Percentiles rank a stretch among this genome's conserved stretches.
Conservation (phyloP, 1,139 yeast genomes). For the Candida smagusa region DNA sequence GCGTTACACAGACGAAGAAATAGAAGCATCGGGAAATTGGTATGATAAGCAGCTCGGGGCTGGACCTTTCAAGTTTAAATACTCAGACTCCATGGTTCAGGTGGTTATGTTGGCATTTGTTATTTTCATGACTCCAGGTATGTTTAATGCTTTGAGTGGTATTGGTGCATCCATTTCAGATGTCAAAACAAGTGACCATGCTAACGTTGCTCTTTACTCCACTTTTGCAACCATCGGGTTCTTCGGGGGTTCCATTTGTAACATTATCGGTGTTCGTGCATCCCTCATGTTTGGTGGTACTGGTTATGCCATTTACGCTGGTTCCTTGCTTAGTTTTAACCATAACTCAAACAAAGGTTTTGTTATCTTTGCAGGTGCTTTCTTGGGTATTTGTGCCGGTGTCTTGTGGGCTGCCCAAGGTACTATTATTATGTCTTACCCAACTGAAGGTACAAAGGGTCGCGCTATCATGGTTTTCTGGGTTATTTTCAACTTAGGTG, state of each 20-base stretch:
- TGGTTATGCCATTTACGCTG: conserved; percentile 56
- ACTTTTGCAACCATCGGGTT: conserved; percentile 58
- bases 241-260: conserved; percentile 59
- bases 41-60: conserved; percentile 29
- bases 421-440: conserved; percentile 54
- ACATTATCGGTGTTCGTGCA: conserved; percentile 47
- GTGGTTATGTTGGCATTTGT: conserved; percentile 48
- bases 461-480: conserved; percentile 55
- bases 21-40: conserved; percentile 36
- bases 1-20: conserved; percentile 27
- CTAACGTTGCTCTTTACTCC: conserved; percentile 53
- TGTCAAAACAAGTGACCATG: conserved; percentile 45
- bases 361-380: conserved; percentile 58
- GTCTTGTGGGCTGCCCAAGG: conserved; percentile 64
- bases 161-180: conserved; percentile 48
- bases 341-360: conserved; percentile 50
- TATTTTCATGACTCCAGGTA: conserved; percentile 54
- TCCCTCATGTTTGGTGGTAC: conserved; percentile 52
- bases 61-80: conserved; percentile 25
- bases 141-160: conserved; percentile 56
- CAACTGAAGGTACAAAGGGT: conserved; percentile 55
- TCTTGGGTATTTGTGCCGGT: conserved; percentile 57
- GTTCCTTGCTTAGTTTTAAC: conserved; percentile 47
- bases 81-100: conserved; percentile 45
- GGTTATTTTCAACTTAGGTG: conserved; percentile 64